These are phyloP conservation scores for Trypanosoma theileri DNA, from an alignment of 208 protist species.

Conservation along the genomic window DNA sequence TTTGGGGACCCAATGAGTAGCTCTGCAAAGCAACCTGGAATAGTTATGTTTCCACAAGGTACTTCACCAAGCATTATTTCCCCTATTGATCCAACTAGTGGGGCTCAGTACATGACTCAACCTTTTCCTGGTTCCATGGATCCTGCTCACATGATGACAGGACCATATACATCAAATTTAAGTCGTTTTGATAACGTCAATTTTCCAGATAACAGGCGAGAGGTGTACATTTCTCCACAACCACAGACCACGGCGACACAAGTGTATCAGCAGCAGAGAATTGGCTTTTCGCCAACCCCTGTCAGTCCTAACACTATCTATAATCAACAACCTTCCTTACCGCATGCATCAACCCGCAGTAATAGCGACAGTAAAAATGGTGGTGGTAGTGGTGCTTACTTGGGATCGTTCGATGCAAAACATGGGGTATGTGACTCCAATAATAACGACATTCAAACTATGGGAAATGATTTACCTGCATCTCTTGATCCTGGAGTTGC, in stretches of 20 bases:
- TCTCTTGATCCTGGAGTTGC: background rate
- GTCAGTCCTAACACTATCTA: background rate
- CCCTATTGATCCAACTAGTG: conserved; percentile 12
- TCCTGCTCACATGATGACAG: conserved; percentile 10
- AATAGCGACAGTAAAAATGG: conserved; percentile 2
- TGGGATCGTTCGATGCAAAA: conserved; percentile 2
- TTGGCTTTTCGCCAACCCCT: conserved; percentile 3
- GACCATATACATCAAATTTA: conserved; percentile 23
- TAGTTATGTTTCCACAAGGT: conserved; percentile 25
- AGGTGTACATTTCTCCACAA: conserved; percentile 8
- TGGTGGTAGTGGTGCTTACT: background rate
- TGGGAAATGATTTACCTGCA: conserved; percentile 2
- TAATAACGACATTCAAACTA: background rate
- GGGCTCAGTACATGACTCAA: conserved; percentile 9
- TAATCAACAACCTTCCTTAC: background rate
- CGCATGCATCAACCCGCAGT: background rate
- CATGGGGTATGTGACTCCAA: background rate
- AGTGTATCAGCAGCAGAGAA: conserved; percentile 14
- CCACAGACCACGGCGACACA: background rate
- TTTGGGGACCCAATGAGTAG: conserved; percentile 22
- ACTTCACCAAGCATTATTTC: conserved; percentile 16
- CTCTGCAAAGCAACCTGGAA: conserved; percentile 6
- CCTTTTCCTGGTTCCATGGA: conserved; percentile 11
- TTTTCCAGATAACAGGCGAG: background rate
- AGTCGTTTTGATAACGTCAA: conserved; percentile 22